Base-by-base conservation (phyloP, 805 yeast species). In the Ogataea paraovalis region DNA sequence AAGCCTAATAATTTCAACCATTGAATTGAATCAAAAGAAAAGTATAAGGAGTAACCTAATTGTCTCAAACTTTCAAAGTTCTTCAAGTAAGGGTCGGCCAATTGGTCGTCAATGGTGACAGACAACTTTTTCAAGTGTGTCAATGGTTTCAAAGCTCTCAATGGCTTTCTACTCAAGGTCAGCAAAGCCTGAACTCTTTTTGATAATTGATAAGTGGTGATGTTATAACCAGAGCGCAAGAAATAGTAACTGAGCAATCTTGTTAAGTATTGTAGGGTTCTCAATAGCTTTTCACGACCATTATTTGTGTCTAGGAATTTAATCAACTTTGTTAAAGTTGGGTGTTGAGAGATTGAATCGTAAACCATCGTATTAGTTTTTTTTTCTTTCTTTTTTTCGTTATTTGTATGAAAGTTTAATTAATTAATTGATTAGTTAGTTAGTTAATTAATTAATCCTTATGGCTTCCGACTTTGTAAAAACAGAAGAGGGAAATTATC, bases 121-220 rank as follows among this genome's bases (percentile, higher is more conserved):
- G 85, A 73, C 4, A 91, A 87, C n/a, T 79, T 76, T 57, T 82
- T 81, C 46, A 87, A 61, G 62, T 85, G 89, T 58, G 74, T 75
- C 59, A 91, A 69, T 1, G 96, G 96, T 68, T 90, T 91, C 53
- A 89, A 78, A 60, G 85, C 81, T 60, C 97, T 79, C 72, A 91
- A 69, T 20, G 90, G 83, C 71, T 92, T 92, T 65, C 98, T 82
- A 52, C 87, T 75, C 49, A 83, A 65, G 2, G 87, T 76, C 27
- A 88, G 76, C 53, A 85, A 81, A 40, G 62, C 64, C 68, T 83
- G 87, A 52, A 89, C 65, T 20, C 75, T 71, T 55, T 75, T 76
- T 63, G 81, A 75, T 49, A 76, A 64, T 41, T 67, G 65, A 30
- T 83, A 75, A 7, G 72, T 54, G 45, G 73, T 75, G 46, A 63